Evolutionary conservation across 2,329 filamentous ascomycete genomes (phyloP).

Genomic region (Biscogniauxia sp.): DNA sequence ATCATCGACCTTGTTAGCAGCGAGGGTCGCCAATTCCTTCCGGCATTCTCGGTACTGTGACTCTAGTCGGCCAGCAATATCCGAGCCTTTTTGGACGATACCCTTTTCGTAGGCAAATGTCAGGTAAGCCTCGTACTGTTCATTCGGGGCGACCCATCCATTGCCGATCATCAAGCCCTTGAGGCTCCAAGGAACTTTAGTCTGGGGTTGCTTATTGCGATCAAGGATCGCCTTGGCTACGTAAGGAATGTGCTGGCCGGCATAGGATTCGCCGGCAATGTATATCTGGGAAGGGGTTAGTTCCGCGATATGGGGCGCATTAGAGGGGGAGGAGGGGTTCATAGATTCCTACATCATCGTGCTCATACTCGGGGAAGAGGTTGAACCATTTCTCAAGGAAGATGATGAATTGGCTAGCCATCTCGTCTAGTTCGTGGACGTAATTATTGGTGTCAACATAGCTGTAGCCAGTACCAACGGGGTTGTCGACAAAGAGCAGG

Average conservation of each 20-base stretch:
- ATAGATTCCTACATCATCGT: constrained; percentile 74
- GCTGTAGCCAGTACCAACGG: constrained; percentile 94
- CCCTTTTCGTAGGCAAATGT: constrained; percentile 76
- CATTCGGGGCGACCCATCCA: constrained; percentile 88
- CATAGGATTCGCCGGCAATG: constrained; percentile 93
- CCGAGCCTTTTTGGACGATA: constrained; percentile 66
- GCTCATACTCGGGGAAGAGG: constrained; percentile 86
- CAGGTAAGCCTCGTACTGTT: constrained; percentile 88
- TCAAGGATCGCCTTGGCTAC: constrained; percentile 89
- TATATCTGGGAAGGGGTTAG: constrained; percentile 63
- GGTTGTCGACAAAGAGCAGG: constrained; percentile 93
- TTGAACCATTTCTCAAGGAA: constrained; percentile 92
- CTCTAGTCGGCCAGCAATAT: constrained; percentile 64
- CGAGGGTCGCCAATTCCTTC: constrained; percentile 52
- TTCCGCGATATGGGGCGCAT: constrained; percentile 1
- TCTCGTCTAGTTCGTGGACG: constrained; percentile 78
- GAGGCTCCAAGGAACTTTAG: constrained; percentile 67
- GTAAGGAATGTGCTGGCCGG: constrained; percentile 95
- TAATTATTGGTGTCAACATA: constrained; percentile 90
- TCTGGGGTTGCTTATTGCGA: constrained; percentile 67
- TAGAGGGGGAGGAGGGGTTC: neutral
- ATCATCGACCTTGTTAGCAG: constrained; percentile 64
- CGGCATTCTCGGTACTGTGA: constrained; percentile 67
- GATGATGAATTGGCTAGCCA: constrained; percentile 82
- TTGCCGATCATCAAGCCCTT: constrained; percentile 91